phyloP scores from a whole-genome alignment of 2,329 filamentous ascomycete genomes.

The Botryotinia convoluta region DNA sequence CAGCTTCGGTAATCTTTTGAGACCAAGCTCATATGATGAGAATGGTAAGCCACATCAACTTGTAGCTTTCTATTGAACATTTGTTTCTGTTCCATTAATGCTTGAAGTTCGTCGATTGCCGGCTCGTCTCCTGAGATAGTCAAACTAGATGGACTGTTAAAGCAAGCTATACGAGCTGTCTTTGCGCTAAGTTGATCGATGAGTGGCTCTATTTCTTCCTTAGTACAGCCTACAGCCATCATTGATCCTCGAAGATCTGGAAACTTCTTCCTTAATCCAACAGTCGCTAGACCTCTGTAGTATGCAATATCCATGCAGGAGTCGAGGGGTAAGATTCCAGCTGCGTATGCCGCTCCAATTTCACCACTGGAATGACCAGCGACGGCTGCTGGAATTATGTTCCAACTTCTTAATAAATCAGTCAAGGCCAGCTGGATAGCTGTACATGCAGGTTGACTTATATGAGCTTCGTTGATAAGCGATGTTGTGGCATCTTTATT shows the following conservation, averaged over 20 bases:
- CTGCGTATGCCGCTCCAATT: conserved; percentile 36
- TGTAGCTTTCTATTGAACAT: conserved; percentile 29
- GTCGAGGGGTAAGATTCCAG: conserved; percentile 27
- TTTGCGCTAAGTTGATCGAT: conserved; percentile 16
- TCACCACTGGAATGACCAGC: conserved; percentile 37
- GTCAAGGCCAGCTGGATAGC: conserved; percentile 48
- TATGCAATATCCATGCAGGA: conserved; percentile 34
- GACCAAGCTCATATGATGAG: conserved; percentile 20
- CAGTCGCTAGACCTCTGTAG: conserved; percentile 32
- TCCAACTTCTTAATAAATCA: conserved; percentile 41
- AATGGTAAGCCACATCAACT: conserved; percentile 21
- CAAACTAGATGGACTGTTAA: conserved; percentile 30
- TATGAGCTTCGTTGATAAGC: conserved; percentile 39
- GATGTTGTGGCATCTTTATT: conserved; percentile 37
- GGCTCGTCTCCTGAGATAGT: conserved; percentile 30
- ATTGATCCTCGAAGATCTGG: conserved; percentile 44
- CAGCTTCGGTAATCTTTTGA: conserved; percentile 15
- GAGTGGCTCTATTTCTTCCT: conserved; percentile 27
- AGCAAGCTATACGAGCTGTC: conserved; percentile 34
- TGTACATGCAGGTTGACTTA: conserved; percentile 46
- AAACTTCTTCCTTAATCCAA: conserved; percentile 37
- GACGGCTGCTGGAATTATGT: conserved; percentile 37
- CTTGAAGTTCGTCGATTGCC: conserved; percentile 25
- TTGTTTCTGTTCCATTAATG: conserved; percentile 26
- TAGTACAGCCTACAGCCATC: conserved; percentile 45